These are phyloP conservation scores for Otatea glauca DNA, from an alignment of 176 grass and related monocot species.

Conservation along the genomic window DNA sequence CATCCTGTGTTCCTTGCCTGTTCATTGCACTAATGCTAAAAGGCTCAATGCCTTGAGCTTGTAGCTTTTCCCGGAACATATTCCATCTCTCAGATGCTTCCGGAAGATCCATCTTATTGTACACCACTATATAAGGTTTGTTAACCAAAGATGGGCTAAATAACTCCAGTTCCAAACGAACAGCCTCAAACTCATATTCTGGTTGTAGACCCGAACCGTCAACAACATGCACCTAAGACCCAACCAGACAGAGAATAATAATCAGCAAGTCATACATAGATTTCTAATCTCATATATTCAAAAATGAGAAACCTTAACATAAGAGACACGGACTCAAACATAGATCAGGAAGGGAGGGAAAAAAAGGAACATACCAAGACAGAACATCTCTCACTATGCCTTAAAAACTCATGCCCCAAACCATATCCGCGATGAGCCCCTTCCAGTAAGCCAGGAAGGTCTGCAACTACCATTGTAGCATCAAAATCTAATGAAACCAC, in stretches of 20 bases:
- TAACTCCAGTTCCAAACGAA: conserved; percentile 92
- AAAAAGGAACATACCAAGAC: conserved; percentile 60
- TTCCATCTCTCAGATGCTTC: conserved; percentile 87
- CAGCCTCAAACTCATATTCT: conserved; percentile 93
- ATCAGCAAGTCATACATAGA: conserved; percentile 2
- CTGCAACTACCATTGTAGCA: conserved; percentile 94
- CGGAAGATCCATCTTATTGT: conserved; percentile 94
- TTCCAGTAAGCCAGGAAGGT: conserved; percentile 95
- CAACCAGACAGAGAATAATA: conserved; percentile 24
- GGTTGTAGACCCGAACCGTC: conserved; percentile 88
- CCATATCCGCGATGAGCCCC: conserved; percentile 93
- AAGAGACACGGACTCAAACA: neutral
- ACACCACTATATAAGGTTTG: conserved; percentile 87
- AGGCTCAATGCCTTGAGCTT: conserved; percentile 56
- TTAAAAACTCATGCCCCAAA: conserved; percentile 94
- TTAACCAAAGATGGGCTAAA: conserved; percentile 88
- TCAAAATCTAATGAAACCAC: conserved; percentile 94
- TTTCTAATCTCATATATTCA: neutral
- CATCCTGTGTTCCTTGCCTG: conserved; percentile 76
- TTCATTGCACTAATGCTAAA: conserved; percentile 87
- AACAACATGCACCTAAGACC: conserved; percentile 84
- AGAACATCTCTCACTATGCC: conserved; percentile 90
- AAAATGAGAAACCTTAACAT: neutral
- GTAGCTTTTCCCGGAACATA: conserved; percentile 63
- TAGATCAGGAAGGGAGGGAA: neutral